phyloP scores from a whole-genome alignment of 345 rosid genomes.

The Gossypium rotundifolium region DNA sequence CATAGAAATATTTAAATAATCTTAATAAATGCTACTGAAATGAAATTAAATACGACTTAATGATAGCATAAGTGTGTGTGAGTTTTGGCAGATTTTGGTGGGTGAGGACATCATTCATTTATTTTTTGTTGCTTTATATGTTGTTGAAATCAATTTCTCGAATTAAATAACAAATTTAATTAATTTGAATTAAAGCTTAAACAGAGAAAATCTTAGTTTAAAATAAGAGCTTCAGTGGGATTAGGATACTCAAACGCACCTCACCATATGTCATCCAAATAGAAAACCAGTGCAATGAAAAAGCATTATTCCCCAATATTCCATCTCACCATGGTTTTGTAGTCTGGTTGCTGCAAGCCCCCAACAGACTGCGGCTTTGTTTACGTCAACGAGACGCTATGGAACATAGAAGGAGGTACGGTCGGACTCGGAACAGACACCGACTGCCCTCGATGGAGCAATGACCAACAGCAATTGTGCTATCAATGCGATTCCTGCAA shows the following conservation, averaged over 20 bases:
- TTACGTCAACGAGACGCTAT: conserved; percentile 67
- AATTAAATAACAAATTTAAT: no score
- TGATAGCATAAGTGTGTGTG: background rate
- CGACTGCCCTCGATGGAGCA: conserved; percentile 68
- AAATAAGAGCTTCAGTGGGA: no score
- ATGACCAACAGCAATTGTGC: conserved; percentile 67
- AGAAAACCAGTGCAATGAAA: no score
- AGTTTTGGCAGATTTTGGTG: background rate
- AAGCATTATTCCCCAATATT: no score
- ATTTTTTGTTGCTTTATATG: background rate
- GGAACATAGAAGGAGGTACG: conserved; percentile 33
- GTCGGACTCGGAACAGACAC: conserved; percentile 24
- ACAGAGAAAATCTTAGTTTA: no score
- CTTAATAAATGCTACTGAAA: background rate
- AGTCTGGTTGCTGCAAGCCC: conserved; percentile 99
- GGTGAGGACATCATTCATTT: background rate
- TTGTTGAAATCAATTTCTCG: background rate
- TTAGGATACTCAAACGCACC: no score
- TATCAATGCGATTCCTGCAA: conserved; percentile 81
- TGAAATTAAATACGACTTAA: background rate
- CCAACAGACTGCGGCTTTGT: conserved; percentile 68
- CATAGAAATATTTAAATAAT: background rate
- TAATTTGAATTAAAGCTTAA: no score
- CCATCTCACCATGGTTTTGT: background rate
- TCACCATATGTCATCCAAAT: no score